Evolutionary conservation across 768 basidiomycete species (phyloP).

Genomic region (Kwoniella bestiolae): DNA sequence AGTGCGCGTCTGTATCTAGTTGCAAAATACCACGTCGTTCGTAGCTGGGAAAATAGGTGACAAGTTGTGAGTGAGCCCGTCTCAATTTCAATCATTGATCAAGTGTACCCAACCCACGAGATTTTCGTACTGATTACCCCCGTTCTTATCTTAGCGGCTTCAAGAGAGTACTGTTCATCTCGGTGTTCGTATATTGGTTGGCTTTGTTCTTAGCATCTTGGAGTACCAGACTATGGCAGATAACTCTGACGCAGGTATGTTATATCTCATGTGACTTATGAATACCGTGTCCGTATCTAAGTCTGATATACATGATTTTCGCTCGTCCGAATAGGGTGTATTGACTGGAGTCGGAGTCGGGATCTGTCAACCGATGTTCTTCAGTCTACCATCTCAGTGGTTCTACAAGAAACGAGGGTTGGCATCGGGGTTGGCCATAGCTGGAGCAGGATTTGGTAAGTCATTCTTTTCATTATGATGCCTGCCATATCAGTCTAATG

Average conservation of each 20-base stretch:
- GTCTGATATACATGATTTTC: background rate
- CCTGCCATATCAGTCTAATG: background rate
- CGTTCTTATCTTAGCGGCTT: constrained; percentile 16
- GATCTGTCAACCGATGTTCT: constrained; percentile 39
- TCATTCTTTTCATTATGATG: background rate
- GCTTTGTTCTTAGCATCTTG: constrained; percentile 26
- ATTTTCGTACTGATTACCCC: no score
- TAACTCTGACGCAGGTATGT: constrained; percentile 33
- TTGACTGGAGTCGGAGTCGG: constrained; percentile 30
- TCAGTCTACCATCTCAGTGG: constrained; percentile 50
- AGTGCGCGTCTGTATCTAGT: no score
- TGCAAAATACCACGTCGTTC: constrained; percentile 22
- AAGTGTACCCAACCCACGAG: background rate
- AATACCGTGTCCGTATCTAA: no score
- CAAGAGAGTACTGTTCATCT: constrained; percentile 32
- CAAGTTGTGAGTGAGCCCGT: constrained; percentile 22
- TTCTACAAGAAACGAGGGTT: constrained; percentile 42
- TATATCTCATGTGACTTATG: no score
- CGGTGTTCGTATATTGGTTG: constrained; percentile 27
- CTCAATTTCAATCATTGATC: background rate
- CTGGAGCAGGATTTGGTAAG: constrained; percentile 43
- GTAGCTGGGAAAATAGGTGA: constrained; percentile 35
- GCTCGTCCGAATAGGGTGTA: background rate
- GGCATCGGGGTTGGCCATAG: constrained; percentile 43
- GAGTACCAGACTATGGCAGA: constrained; percentile 32